Conservation (phyloP, 2,329 filamentous ascomycete genomes). For the Claviceps monticola region DNA sequence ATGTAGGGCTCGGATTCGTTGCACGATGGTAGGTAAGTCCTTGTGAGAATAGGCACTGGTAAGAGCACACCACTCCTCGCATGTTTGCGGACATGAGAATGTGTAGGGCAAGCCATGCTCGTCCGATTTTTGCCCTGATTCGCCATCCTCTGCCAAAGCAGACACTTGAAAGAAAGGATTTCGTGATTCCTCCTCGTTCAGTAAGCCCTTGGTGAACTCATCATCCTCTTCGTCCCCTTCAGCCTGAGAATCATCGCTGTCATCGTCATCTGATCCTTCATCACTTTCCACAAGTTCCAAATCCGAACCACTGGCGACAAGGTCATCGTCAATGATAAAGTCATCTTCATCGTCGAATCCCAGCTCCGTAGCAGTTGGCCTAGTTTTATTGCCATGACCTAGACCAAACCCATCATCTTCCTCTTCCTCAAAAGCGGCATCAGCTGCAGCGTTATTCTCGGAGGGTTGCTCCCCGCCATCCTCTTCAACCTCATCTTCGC, state of each 20-base stretch:
- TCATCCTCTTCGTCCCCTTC: conserved; percentile 38
- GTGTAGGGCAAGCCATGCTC: conserved; percentile 60
- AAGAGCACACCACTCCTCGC: conserved; percentile 58
- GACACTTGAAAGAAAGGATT: conserved; percentile 34
- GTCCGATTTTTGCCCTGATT: conserved; percentile 25
- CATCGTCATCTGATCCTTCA: conserved; percentile 36
- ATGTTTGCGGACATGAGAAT: conserved; percentile 70
- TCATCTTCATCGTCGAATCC: conserved; percentile 90
- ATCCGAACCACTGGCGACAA: conserved; percentile 70
- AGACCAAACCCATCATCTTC: conserved; percentile 46
- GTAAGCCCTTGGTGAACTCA: conserved; percentile 58
- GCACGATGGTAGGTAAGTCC: conserved; percentile 65
- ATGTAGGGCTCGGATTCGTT: conserved; percentile 82
- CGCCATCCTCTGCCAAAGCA: conserved; percentile 27
- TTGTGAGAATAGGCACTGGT: conserved; percentile 46
- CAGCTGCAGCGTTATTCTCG: conserved; percentile 16
- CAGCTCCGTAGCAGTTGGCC: conserved; percentile 44
- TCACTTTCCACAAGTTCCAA: conserved; percentile 43
- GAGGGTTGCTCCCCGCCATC: conserved; percentile 23
- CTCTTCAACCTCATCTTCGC: conserved; percentile 40
- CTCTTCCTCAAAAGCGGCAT: conserved; percentile 23
- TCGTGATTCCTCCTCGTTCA: conserved; percentile 43
- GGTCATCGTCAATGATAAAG: conserved; percentile 77
- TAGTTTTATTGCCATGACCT: conserved; percentile 42
- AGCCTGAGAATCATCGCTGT: conserved; percentile 20